These are phyloP conservation scores for Globisporangium camurandrum DNA, from an alignment of 352 stramenopile species.

Conservation along the genomic window DNA sequence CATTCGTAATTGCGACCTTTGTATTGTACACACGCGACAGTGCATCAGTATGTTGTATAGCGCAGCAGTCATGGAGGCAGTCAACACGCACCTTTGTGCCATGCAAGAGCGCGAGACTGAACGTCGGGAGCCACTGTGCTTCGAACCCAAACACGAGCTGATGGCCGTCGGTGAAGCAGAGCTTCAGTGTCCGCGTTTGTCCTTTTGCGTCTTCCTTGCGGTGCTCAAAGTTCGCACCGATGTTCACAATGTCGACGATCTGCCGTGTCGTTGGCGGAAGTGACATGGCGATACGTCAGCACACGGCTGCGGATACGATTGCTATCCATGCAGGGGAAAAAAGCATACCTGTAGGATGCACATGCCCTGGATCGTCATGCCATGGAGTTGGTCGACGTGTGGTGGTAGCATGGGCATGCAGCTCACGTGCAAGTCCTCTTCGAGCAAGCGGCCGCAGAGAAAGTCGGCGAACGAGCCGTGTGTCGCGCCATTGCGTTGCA, in stretches of 20 bases:
- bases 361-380: slow-evolving; percentile 47
- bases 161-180: slow-evolving; percentile 74
- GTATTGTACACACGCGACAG: too few species aligned
- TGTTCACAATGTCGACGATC: slow-evolving; percentile 77
- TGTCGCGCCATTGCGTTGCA: background rate
- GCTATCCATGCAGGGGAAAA: background rate
- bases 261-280: too few species aligned
- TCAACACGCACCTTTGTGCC: slow-evolving; percentile 42
- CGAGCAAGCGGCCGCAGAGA: slow-evolving; percentile 51
- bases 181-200: slow-evolving; percentile 64
- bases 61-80: background rate
- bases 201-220: slow-evolving; percentile 57
- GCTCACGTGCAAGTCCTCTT: slow-evolving; percentile 60
- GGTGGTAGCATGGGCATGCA: slow-evolving; percentile 49
- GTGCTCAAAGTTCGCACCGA: slow-evolving; percentile 67
- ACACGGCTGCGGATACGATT: too few species aligned
- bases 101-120: slow-evolving; percentile 43
- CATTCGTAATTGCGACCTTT: slow-evolving; percentile 58
- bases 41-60: too few species aligned
- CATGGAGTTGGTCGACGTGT: slow-evolving; percentile 37
- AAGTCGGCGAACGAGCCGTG: slow-evolving; percentile 29
- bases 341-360: slow-evolving; percentile 61
- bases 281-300: too few species aligned
- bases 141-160: slow-evolving; percentile 76
- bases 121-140: slow-evolving; percentile 38